Conservation (phyloP, 345 rosid species). For the Hypericum perforatum region DNA sequence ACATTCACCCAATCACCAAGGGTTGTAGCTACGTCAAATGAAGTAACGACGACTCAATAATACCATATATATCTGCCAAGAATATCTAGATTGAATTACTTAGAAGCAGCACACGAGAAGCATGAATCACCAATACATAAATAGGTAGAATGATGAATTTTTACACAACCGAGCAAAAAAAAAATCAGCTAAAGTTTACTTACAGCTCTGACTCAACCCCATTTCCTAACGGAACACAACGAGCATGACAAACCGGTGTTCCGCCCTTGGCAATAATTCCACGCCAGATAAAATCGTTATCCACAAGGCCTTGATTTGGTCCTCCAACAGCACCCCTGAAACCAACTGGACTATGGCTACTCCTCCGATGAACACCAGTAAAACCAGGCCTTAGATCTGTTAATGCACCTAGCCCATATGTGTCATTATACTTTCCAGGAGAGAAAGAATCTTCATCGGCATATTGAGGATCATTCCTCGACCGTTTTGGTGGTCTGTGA, state of each 20-base stretch:
- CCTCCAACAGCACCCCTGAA: conserved; percentile 23
- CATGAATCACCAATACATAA: too few relatives aligned
- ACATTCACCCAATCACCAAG: too few relatives aligned
- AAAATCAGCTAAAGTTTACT: conserved; percentile 19
- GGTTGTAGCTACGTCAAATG: too few relatives aligned
- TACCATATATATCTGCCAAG: too few relatives aligned
- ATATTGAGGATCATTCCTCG: conserved; percentile 49
- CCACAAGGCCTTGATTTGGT: conserved; percentile 25
- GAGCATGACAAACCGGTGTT: conserved; percentile 63
- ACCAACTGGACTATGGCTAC: conserved; percentile 37
- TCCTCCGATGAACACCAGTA: conserved; percentile 26
- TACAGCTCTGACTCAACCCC: conserved; percentile 49
- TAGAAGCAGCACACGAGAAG: too few relatives aligned
- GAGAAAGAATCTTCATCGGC: conserved; percentile 40
- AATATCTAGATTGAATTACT: too few relatives aligned
- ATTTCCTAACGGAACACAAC: conserved; percentile 56
- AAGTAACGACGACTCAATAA: too few relatives aligned
- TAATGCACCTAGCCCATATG: conserved; percentile 37
- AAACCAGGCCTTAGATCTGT: conserved; percentile 31
- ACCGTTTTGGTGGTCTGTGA: conserved; percentile 60
- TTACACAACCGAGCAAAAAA: too few relatives aligned
- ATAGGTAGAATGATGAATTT: too few relatives aligned
- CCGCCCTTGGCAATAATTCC: conserved; percentile 76
- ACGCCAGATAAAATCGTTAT: conserved; percentile 59
- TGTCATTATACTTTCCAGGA: conserved; percentile 40